Evolutionary conservation across 371 early-diverging fungal genomes (phyloP).

Genomic region (Mucor racemosus): DNA sequence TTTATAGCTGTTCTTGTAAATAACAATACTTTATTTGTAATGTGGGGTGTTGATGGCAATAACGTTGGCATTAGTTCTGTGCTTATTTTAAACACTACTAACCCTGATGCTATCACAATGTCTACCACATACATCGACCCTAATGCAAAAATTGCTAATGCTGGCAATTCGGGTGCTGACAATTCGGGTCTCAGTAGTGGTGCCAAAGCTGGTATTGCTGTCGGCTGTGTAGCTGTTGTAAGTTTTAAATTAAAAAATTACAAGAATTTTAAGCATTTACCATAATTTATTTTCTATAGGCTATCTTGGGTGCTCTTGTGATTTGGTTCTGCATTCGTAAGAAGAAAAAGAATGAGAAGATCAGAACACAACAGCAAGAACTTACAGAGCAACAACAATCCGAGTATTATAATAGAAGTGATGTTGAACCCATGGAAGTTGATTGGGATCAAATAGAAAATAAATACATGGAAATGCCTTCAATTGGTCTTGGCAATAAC

Average conservation of each 20-base stretch:
- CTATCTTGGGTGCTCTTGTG: not conserved
- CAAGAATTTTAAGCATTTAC: too few relatives aligned
- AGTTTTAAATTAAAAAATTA: not conserved
- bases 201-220: conserved; percentile 11
- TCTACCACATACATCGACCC: not conserved
- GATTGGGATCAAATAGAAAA: conserved; percentile 15
- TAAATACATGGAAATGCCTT: conserved; percentile 8
- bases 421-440: conserved; percentile 5
- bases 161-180: not conserved
- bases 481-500: not conserved
- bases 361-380: not conserved
- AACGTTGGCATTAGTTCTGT: conserved; percentile 1
- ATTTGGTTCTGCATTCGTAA: not conserved
- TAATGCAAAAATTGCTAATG: not conserved
- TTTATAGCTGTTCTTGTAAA: conserved; percentile 4
- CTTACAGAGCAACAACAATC: not conserved
- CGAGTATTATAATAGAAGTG: not conserved
- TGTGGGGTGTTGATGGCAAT: conserved; percentile 13
- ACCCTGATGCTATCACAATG: conserved; percentile 11
- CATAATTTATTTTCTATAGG: not conserved
- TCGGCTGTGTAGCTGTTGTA: conserved; percentile 6
- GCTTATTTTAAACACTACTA: conserved; percentile 3
- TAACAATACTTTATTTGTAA: conserved; percentile 1
- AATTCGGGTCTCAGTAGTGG: not conserved
- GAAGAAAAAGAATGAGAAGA: not conserved